Evolutionary conservation across 176 grass and related monocot genomes (phyloP), one percentile per base, ranked within the genome.

Genomic region (Panicum miliaceum): DNA sequence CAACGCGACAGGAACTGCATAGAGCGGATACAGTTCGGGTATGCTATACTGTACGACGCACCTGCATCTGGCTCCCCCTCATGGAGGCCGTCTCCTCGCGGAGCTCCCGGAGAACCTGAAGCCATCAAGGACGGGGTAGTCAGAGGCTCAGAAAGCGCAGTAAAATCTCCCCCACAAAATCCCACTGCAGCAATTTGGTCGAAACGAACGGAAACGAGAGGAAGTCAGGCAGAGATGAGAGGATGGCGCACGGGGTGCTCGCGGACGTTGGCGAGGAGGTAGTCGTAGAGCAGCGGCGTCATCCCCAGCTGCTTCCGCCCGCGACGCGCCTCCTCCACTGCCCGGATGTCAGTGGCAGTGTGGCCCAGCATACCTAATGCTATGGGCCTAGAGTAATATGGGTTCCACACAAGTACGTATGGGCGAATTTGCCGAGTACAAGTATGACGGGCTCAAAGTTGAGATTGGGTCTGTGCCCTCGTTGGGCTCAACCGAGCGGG

Each of bases 11-110:
- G 37, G 67, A 74, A 23, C 27, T 37, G 20, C 35, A 61, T 23
- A 25, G 50, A 80, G 34, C 12, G 32, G 4, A 51, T 15, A 18
- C 6, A 34, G 7, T 8, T n/a, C 16, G 42, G 19, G 4, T 29
- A 56, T 68, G 13, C 64, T 69, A 77, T 77, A 43, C 29, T 11
- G 50, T 53, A 23, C n/a, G 11, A 72, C 65, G 35, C 78, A 95
- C 96, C 92, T 98, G 92, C 96, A 98, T 93, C 68, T 95, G 92
- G 77, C 93, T 93, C n/a, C 96, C 96, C 47, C 71, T 79, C 91
- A 98, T 95, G 65, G 89, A 60, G 35, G 89, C 78, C 35, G 96
- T 98, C 85, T 95, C 96, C 79, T 95, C 91, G 4, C 96, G 87
- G 5, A 98, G 96, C 35, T 98, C 91, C 23, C 82, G 82, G 29